Percentiles rank a stretch among this genome's conserved stretches.
Evolutionary conservation across 768 basidiomycete genomes (phyloP).

Genomic region (Termitomyces sp.): DNA sequence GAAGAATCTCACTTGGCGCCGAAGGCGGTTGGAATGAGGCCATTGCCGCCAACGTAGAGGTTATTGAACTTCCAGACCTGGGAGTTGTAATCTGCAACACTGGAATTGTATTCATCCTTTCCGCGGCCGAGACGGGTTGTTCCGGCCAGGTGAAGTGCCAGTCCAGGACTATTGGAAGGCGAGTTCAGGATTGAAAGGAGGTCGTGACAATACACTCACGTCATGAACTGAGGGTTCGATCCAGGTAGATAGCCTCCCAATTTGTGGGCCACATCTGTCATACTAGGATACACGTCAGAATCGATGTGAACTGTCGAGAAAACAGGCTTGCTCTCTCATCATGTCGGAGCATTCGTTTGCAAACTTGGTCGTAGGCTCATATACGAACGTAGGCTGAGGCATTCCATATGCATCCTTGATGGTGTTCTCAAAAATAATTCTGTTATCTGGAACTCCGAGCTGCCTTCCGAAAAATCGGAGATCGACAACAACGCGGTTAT

Average conservation of each 20-base stretch:
- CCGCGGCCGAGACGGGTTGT: neutral
- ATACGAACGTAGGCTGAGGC: neutral
- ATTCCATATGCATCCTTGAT: neutral
- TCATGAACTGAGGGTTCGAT: neutral
- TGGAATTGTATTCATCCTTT: neutral
- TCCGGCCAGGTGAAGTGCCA: neutral
- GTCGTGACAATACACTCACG: neutral
- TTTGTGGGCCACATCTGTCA: neutral
- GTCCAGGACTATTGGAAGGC: neutral
- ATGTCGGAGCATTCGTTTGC: neutral
- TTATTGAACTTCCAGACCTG: neutral
- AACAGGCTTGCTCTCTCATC: neutral
- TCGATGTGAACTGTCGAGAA: neutral
- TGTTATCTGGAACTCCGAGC: neutral
- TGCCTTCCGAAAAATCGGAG: neutral
- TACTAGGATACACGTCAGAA: neutral
- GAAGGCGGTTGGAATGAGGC: neutral
- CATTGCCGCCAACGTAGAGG: neutral
- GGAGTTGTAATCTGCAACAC: neutral
- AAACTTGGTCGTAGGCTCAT: neutral
- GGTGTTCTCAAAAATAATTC: neutral
- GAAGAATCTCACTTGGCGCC: neutral
- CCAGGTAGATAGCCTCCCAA: neutral
- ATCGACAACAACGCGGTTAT: constrained; percentile 26
- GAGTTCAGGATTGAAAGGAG: neutral